Evolutionary conservation across 106 monocot species (phyloP).

Genomic region (Allium sativum): DNA sequence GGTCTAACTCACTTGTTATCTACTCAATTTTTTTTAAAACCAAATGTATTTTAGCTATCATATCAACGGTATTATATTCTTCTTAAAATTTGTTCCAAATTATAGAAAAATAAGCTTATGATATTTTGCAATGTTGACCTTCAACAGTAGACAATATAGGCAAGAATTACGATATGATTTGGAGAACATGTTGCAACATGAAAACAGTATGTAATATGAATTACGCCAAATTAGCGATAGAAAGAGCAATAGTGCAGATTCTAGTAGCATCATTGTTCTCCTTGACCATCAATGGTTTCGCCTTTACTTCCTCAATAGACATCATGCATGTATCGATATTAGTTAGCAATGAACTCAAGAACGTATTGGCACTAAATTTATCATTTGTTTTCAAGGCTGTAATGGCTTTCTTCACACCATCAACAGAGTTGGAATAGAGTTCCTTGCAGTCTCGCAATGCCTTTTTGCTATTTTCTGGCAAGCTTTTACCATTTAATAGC

Average conservation of each 20-base stretch:
- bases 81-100: too few species aligned
- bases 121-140: too few species aligned
- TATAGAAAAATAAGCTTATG: too few species aligned
- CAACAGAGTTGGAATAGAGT: neutral
- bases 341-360: neutral
- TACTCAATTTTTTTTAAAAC: too few species aligned
- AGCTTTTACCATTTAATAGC: neutral
- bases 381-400: neutral
- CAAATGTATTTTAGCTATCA: too few species aligned
- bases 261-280: neutral
- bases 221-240: neutral
- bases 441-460: neutral
- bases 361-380: too few species aligned
- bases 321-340: neutral
- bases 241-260: neutral
- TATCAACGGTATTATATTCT: too few species aligned
- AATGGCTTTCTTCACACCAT: neutral
- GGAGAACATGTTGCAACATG: too few species aligned
- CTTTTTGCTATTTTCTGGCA: neutral
- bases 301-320: neutral
- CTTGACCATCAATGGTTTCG: neutral
- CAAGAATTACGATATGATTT: too few species aligned
- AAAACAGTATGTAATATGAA: too few species aligned
- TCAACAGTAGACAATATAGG: too few species aligned
- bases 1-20: too few species aligned